Percentiles rank a stretch among this genome's conserved stretches.
Conservation (phyloP, 2,329 filamentous ascomycete genomes). For the Fulvia fulva region DNA sequence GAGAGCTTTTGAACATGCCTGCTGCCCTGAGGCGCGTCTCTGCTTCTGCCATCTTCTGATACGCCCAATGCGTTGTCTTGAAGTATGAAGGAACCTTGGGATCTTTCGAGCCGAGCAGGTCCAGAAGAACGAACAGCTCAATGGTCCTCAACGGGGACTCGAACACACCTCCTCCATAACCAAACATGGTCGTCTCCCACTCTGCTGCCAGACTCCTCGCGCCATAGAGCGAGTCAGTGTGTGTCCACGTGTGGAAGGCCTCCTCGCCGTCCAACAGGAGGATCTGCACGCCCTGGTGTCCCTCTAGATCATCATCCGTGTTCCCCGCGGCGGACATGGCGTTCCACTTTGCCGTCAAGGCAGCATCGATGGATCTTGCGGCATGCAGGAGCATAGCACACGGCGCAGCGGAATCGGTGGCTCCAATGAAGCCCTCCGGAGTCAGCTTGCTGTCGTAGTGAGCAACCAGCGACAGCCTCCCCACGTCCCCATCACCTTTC, state of each 20-base stretch:
- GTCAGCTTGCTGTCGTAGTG: slow-evolving; percentile 86
- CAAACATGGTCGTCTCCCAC: slow-evolving; percentile 71
- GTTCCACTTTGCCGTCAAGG: slow-evolving; percentile 77
- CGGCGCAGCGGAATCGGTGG: slow-evolving; percentile 87
- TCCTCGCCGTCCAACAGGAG: slow-evolving; percentile 91
- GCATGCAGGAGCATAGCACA: slow-evolving; percentile 91
- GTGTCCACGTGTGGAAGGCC: slow-evolving; percentile 77
- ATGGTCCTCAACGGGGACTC: slow-evolving; percentile 73
- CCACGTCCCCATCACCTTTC: slow-evolving; percentile 63
- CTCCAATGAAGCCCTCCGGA: slow-evolving; percentile 85
- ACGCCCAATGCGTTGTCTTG: slow-evolving; percentile 88
- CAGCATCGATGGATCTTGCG: slow-evolving; percentile 73
- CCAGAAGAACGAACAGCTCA: slow-evolving; percentile 83
- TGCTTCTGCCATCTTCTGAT: slow-evolving; percentile 67
- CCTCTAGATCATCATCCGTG: slow-evolving; percentile 55
- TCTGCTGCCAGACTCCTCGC: slow-evolving; percentile 70
- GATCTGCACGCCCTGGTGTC: slow-evolving; percentile 80
- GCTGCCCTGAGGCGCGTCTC: slow-evolving; percentile 70
- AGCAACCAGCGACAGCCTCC: slow-evolving; percentile 78
- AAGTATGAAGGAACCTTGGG: slow-evolving; percentile 83
- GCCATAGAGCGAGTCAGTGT: slow-evolving; percentile 81
- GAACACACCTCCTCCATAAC: slow-evolving; percentile 61
- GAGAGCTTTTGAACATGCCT: slow-evolving; percentile 61
- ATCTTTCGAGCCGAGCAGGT: slow-evolving; percentile 69
- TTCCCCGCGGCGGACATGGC: slow-evolving; percentile 56